Base-by-base conservation (phyloP, 768 basidiomycete species). In the Podaxis sp. region DNA sequence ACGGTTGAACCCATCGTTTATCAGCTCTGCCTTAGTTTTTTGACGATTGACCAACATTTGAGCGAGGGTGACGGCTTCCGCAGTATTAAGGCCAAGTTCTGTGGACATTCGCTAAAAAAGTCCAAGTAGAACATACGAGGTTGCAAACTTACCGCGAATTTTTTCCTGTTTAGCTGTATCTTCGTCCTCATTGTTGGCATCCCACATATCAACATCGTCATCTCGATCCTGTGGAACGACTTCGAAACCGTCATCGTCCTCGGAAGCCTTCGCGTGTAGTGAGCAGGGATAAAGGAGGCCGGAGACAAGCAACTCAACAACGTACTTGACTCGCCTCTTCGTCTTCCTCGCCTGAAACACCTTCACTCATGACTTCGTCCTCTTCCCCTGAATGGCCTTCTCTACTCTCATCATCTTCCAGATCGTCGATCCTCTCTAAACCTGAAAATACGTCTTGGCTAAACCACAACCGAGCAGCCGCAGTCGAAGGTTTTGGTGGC, bases 1-100 rank as follows among this genome's bases (percentile, higher is more conserved):
- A 10, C 93, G 90, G 73, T 89, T 94, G 80, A 98, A 99, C 11
- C 97, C 97, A 50, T 97, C 90, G 66, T 98, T 93, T 69, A 98
- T 83, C 25, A 99, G 81, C 28, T 93, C 83, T 4, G 93, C 93
- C 68, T 87, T 88, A 0, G 94, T 98, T 65, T 80, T 94, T 75
- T 92, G 78, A 35, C 93, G 88, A 72, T 98, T 98, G 56, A 96
- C 90, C 32, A 98, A 79, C 67, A 88, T 85, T 61, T 95, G 92
- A 0, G 97, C 97, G 21, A 99, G 79, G 4, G 93, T 91, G 47
- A 98, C 84, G 3, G 96, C 93, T 74, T 97, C 95, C 23, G 88
- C 87, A 1, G 95, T 97, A 37, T 84, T 79, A 7, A 99, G 76
- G 51, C 94, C 93, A 96, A 63, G 53, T 32, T 63, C 18, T 50